Percentiles rank a stretch among this genome's conserved stretches.
Conservation (phyloP, 805 yeast genomes). For the fission yeast (Schizosaccharomyces pombe) region DNA sequence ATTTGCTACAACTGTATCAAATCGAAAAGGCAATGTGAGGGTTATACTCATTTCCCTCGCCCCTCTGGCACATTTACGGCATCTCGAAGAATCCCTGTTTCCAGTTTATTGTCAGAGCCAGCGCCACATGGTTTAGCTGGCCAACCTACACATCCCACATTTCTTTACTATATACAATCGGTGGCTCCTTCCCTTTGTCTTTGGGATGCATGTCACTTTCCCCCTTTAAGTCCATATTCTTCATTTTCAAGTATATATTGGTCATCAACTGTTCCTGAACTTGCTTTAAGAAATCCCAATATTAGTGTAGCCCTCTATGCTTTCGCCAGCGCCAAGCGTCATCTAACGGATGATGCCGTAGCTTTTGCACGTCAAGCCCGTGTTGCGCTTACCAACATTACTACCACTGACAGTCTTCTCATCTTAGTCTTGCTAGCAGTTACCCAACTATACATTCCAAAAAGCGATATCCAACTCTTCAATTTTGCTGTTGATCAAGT, state of each 20-base stretch:
- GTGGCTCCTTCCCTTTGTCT: background rate
- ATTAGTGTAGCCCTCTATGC: conserved; percentile 1
- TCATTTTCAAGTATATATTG: background rate
- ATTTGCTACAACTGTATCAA: conserved; percentile 26
- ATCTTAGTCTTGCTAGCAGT: background rate
- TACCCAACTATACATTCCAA: conserved; percentile 1
- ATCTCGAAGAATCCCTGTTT: background rate
- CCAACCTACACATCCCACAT: conserved; percentile 1
- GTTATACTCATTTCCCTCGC: conserved; percentile 7
- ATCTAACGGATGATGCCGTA: background rate
- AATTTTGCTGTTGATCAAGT: conserved; percentile 1
- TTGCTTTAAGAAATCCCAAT: background rate
- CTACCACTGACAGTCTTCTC: conserved; percentile 1
- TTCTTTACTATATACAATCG: conserved; percentile 1
- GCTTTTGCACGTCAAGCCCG: conserved; percentile 2
- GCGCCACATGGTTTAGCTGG: conserved; percentile 1
- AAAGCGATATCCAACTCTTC: background rate
- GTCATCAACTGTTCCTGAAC: background rate
- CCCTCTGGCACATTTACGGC: conserved; percentile 4
- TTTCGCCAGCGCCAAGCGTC: conserved; percentile 1
- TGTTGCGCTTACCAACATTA: background rate
- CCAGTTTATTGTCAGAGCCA: background rate
- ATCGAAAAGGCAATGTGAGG: conserved; percentile 11
- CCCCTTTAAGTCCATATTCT: background rate
- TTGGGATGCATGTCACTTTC: background rate